These are phyloP conservation scores for Achlya hypogyna DNA, from an alignment of 352 stramenopile genomes.

Conservation along the genomic window DNA sequence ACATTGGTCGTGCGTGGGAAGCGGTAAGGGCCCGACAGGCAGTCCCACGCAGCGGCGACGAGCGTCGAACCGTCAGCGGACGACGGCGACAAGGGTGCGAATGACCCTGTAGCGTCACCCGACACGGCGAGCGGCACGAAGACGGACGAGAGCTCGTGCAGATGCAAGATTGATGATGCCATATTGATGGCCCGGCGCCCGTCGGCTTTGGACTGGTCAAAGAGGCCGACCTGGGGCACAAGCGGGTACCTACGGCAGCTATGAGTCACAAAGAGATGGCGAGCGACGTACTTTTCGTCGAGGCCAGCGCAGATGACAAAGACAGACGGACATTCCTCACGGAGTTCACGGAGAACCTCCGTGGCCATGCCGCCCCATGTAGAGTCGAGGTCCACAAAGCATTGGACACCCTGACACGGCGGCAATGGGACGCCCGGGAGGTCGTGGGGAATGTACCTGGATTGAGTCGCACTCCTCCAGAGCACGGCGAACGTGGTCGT, in stretches of 20 bases:
- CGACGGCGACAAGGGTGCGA: neutral
- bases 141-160: slow-evolving; percentile 47
- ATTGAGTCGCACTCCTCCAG: slow-evolving; percentile 66
- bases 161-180: slow-evolving; percentile 42
- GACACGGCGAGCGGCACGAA: slow-evolving; percentile 50
- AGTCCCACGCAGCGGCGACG: slow-evolving; percentile 4
- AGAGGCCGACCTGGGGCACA: neutral
- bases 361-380: slow-evolving; percentile 61
- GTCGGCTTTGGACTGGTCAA: slow-evolving; percentile 50
- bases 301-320: slow-evolving; percentile 39
- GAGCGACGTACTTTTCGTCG: slow-evolving; percentile 1
- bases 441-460: slow-evolving; percentile 15
- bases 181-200: slow-evolving; percentile 54
- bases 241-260: slow-evolving; percentile 3
- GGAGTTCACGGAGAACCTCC: slow-evolving; percentile 61
- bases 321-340: slow-evolving; percentile 55
- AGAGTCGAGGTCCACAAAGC: slow-evolving; percentile 73
- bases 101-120: neutral
- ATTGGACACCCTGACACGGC: slow-evolving; percentile 32
- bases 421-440: neutral
- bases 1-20: neutral
- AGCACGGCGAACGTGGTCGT: slow-evolving; percentile 49
- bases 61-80: neutral
- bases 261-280: neutral
- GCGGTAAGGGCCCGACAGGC: slow-evolving; percentile 6